These are phyloP conservation scores for Albatrellus sp. DNA, from an alignment of 1,284 basidiomycete species.

Conservation along the genomic window DNA sequence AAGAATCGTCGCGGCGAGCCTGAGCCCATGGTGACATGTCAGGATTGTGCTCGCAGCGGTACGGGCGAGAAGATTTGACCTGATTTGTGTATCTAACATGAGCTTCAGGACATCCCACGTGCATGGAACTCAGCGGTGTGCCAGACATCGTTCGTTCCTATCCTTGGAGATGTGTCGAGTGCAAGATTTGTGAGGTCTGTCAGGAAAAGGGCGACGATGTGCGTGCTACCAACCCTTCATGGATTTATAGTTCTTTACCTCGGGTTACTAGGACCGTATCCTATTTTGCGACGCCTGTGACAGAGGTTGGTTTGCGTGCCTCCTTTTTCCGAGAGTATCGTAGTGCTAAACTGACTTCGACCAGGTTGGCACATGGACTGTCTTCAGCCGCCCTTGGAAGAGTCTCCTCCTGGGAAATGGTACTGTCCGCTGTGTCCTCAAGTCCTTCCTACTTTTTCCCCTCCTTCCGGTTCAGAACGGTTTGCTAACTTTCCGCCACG, in stretches of 20 bases:
- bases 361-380: slow-evolving; percentile 85
- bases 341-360: slow-evolving; percentile 14
- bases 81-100: background rate
- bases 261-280: slow-evolving; percentile 50
- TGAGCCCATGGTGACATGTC: slow-evolving; percentile 60
- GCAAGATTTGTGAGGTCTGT: slow-evolving; percentile 91
- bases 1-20: slow-evolving; percentile 41
- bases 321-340: background rate
- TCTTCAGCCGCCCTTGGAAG: slow-evolving; percentile 59
- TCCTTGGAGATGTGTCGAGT: slow-evolving; percentile 85
- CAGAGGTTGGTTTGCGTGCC: slow-evolving; percentile 42
- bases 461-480: too few relatives aligned
- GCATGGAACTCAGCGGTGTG: slow-evolving; percentile 45
- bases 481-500: too few relatives aligned
- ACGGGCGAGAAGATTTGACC: slow-evolving; percentile 12
- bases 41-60: slow-evolving; percentile 57
- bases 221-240: slow-evolving; percentile 17
- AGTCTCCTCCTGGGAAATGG: slow-evolving; percentile 68
- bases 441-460: slow-evolving; percentile 6
- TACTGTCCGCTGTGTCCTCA: slow-evolving; percentile 52
- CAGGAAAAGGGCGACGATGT: slow-evolving; percentile 82
- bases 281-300: slow-evolving; percentile 94
- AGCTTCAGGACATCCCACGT: slow-evolving; percentile 64
- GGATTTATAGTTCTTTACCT: slow-evolving; percentile 8
- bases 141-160: slow-evolving; percentile 54